phyloP scores from a whole-genome alignment of 805 yeast genomes.

The Pichia scutulata region DNA sequence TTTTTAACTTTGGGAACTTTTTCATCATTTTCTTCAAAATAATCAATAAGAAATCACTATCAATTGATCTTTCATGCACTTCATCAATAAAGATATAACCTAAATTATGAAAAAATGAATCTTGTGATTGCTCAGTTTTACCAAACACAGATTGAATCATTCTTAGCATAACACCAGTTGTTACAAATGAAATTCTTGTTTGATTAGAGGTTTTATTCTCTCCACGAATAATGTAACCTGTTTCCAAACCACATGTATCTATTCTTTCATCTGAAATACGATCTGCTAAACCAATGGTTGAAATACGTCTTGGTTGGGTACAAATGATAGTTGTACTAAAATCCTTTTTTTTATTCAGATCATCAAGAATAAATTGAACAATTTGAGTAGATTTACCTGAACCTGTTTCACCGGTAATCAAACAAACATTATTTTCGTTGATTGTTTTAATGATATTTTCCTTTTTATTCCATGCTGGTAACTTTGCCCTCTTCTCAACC shows the following conservation, averaged over 20 bases:
- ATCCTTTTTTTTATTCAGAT: slow-evolving; percentile 41
- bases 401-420: slow-evolving; percentile 95
- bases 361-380: slow-evolving; percentile 81
- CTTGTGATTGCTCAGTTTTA: slow-evolving; percentile 20
- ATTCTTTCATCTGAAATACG: slow-evolving; percentile 82
- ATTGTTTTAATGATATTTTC: slow-evolving; percentile 50
- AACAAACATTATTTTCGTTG: slow-evolving; percentile 50
- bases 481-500: slow-evolving; percentile 37
- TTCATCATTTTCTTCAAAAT: slow-evolving; percentile 56
- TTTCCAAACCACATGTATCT: slow-evolving; percentile 57
- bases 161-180: slow-evolving; percentile 86
- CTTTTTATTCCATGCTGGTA: slow-evolving; percentile 83
- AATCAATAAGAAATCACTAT: slow-evolving; percentile 77
- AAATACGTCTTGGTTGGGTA: slow-evolving; percentile 94
- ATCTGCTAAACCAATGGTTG: slow-evolving; percentile 91
- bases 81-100: slow-evolving; percentile 82
- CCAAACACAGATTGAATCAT: slow-evolving; percentile 57
- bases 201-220: slow-evolving; percentile 55
- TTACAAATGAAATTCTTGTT: slow-evolving; percentile 80
- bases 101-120: slow-evolving; percentile 42
- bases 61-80: slow-evolving; percentile 94
- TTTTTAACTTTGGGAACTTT: slow-evolving; percentile 47
- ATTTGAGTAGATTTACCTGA: slow-evolving; percentile 95
- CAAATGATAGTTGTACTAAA: slow-evolving; percentile 61
- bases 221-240: slow-evolving; percentile 88